Evolutionary conservation across 345 rosid species (phyloP).

Genomic region (Erysimum cheiranthoides): DNA sequence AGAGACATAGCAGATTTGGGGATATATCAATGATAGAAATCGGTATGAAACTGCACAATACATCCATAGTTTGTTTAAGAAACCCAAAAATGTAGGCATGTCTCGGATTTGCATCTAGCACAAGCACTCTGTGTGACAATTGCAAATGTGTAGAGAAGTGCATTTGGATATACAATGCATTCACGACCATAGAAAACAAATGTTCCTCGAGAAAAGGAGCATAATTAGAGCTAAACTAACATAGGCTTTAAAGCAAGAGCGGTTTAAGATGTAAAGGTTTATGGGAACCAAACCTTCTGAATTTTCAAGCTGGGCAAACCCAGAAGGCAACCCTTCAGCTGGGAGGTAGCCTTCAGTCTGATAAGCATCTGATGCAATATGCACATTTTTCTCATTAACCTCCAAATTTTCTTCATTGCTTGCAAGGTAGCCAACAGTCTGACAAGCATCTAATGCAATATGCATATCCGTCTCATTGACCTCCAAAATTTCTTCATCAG

Average conservation of each 20-base stretch:
- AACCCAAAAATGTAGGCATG: neutral
- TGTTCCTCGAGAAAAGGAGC: neutral
- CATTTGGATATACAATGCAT: neutral
- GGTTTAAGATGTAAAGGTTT: slow-evolving; percentile 13
- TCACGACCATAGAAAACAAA: slow-evolving; percentile 4
- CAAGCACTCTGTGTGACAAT: neutral
- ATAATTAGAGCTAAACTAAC: neutral
- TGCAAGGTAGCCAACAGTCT: slow-evolving; percentile 63
- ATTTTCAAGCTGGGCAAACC: slow-evolving; percentile 55
- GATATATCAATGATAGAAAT: neutral
- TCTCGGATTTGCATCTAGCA: neutral
- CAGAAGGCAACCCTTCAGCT: slow-evolving; percentile 52
- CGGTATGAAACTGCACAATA: neutral
- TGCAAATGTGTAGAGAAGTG: neutral
- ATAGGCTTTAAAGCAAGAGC: neutral
- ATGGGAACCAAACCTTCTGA: slow-evolving; percentile 61
- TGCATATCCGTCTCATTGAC: slow-evolving; percentile 63
- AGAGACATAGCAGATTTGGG: slow-evolving; percentile 16
- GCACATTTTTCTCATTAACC: slow-evolving; percentile 64
- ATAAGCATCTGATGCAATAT: slow-evolving; percentile 54
- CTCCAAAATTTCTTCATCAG: slow-evolving; percentile 93
- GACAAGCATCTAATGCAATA: slow-evolving; percentile 55
- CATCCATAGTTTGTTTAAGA: neutral
- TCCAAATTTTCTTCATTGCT: slow-evolving; percentile 92
- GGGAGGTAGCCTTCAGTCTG: slow-evolving; percentile 51